These are phyloP conservation scores for Trichophyton rubrum DNA, from an alignment of 2,329 filamentous ascomycete genomes.

Conservation along the genomic window DNA sequence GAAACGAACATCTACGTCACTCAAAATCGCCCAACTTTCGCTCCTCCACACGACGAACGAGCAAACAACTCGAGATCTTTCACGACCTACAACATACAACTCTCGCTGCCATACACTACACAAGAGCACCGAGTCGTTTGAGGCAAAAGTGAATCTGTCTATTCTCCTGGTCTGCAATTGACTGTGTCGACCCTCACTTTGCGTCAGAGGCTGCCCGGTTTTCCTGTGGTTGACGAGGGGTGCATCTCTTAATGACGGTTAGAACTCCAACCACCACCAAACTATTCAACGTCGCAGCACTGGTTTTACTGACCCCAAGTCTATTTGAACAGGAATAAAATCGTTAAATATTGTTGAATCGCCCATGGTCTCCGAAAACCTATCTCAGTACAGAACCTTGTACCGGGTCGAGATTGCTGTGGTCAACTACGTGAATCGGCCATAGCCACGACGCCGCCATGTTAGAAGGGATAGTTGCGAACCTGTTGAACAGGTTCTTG, in stretches of 20 bases:
- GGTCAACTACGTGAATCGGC: slow-evolving; percentile 89
- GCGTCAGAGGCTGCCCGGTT: neutral
- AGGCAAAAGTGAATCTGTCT: neutral
- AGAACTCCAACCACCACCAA: neutral
- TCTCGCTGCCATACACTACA: neutral
- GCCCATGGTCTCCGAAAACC: slow-evolving; percentile 1
- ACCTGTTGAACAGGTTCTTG: slow-evolving; percentile 95
- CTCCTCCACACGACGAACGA: neutral
- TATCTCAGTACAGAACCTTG: neutral
- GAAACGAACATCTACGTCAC: neutral
- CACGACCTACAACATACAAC: neutral
- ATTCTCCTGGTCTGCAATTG: neutral
- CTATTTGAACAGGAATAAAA: neutral
- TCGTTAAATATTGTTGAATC: neutral
- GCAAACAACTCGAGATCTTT: neutral
- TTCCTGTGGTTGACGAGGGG: neutral
- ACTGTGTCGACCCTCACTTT: neutral
- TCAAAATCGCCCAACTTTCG: neutral
- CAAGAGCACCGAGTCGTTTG: neutral
- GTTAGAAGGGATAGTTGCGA: slow-evolving; percentile 94
- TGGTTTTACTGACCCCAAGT: neutral
- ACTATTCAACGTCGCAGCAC: neutral
- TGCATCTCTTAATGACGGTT: neutral
- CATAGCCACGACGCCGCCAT: slow-evolving; percentile 37
- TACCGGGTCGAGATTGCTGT: slow-evolving; percentile 46